Base-by-base conservation (phyloP, 805 yeast genomes). In the Jamesozyma lodderae region DNA sequence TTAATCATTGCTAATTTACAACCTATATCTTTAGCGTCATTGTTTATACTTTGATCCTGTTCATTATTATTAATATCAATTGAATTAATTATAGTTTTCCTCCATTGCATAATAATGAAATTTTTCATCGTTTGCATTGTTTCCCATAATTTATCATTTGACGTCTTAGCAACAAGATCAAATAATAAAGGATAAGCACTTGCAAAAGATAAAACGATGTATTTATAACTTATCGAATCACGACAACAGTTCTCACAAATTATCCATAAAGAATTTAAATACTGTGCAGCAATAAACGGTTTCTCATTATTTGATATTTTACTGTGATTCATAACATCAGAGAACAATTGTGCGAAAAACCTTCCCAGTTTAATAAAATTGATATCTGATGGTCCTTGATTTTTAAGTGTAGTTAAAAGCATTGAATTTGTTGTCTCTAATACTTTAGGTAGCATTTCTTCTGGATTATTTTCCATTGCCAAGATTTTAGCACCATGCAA, bases 1-100 rank as follows among this genome's bases (percentile, higher is more conserved):
- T 81, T 84, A 37, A 80, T 64, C n/a, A 81, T 66, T 21, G 88
- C 79, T n/a, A 82, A 62, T 56, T 73, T 77, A 33, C 77, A 64
- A 11, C 81, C 76, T 27, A 77, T 59, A 33, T 76, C 70, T 55
- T 78, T 69, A 25, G 64, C 26, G 67, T 65, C 38, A 36, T 32
- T 19, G 22, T 33, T 31, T 22, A 45, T 24, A 25, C 38, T 28
- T 68, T 75, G 15, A 67, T 60, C 13, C 3, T 15, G 9, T 4
- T 19, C 39, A 76, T 47, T 67, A 77, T 22, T 29, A 2, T n/a
- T 16, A 5, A 20, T 31, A 32, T n/a, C n/a, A n/a, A n/a, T n/a
- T 16, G n/a, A 11, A 24, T 25, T 27, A 18, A 39, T 29, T 3
- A 32, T 29, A 7, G 71, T 46, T 3, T 75, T 56, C 17, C 69